phyloP scores from a whole-genome alignment of 1,139 yeast genomes.

The Geotrichum reessii region DNA sequence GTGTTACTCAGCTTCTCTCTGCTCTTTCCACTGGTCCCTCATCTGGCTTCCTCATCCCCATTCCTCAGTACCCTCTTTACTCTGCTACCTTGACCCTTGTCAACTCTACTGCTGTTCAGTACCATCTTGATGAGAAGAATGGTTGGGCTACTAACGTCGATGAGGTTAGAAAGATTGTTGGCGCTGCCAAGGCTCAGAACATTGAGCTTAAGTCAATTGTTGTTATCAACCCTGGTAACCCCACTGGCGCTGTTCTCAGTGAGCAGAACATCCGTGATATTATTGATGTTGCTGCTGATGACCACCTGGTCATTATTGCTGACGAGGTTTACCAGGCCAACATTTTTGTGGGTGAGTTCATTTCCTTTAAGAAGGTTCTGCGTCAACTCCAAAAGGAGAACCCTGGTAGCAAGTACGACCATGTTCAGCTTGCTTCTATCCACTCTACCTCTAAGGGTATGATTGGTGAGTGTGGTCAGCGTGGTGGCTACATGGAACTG shows the following conservation, averaged over 20 bases:
- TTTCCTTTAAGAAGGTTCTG: slow-evolving; percentile 43
- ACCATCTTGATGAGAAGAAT: slow-evolving; percentile 69
- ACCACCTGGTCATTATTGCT: slow-evolving; percentile 85
- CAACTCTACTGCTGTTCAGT: slow-evolving; percentile 79
- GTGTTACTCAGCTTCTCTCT: slow-evolving; percentile 70
- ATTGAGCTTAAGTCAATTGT: slow-evolving; percentile 73
- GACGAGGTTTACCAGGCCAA: slow-evolving; percentile 97
- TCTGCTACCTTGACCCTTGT: slow-evolving; percentile 86
- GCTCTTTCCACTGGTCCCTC: slow-evolving; percentile 59
- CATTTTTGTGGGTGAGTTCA: slow-evolving; percentile 55
- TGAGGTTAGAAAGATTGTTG: slow-evolving; percentile 55
- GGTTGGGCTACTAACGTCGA: slow-evolving; percentile 79
- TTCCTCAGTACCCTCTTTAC: slow-evolving; percentile 95
- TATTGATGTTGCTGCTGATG: slow-evolving; percentile 70
- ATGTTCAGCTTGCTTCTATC: slow-evolving; percentile 84
- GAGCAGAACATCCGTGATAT: slow-evolving; percentile 63
- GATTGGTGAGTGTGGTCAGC: slow-evolving; percentile 97
- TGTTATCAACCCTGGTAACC: slow-evolving; percentile 96
- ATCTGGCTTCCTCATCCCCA: slow-evolving; percentile 87
- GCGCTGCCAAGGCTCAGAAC: slow-evolving; percentile 49
- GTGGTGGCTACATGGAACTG: slow-evolving; percentile 97
- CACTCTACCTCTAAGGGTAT: slow-evolving; percentile 97
- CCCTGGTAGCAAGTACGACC: slow-evolving; percentile 50
- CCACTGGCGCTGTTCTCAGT: slow-evolving; percentile 81
- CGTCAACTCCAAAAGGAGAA: slow-evolving; percentile 51